Evolutionary conservation across 2,329 filamentous ascomycete genomes (phyloP).

Genomic region (Xylariaceae sp.): DNA sequence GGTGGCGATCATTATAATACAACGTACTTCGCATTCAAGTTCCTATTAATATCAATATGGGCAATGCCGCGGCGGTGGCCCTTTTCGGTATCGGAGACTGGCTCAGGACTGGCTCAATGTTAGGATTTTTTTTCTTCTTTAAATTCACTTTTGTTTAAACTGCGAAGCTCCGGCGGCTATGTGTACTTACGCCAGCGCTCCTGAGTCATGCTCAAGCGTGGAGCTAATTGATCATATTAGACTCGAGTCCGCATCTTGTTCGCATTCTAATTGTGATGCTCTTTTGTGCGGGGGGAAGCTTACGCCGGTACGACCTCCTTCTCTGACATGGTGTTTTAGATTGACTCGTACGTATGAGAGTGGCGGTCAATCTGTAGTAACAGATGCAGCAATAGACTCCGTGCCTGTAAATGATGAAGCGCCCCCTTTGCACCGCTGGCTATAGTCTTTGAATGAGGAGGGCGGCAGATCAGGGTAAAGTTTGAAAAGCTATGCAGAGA

Average conservation of each 20-base stretch:
- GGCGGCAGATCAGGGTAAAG: constrained; percentile 2
- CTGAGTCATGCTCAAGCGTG: background rate
- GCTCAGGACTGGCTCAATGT: constrained; percentile 13
- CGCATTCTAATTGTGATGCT: background rate
- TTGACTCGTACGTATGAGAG: background rate
- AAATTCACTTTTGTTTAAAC: background rate
- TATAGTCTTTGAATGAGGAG: background rate
- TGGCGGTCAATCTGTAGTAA: background rate
- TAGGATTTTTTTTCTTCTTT: constrained; percentile 1
- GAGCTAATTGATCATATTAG: constrained; percentile 13
- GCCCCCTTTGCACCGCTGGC: constrained; percentile 9
- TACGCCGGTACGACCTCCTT: constrained; percentile 19
- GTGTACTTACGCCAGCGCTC: constrained; percentile 15
- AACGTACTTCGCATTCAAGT: constrained; percentile 53
- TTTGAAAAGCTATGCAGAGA: background rate
- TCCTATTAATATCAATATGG: constrained; percentile 51
- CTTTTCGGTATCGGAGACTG: constrained; percentile 38
- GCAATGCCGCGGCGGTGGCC: constrained; percentile 42
- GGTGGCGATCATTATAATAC: background rate
- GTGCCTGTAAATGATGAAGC: background rate
- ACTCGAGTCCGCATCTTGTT: background rate
- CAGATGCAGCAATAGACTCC: background rate
- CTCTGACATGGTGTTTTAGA: constrained; percentile 17
- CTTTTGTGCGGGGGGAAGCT: background rate
- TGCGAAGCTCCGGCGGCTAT: background rate